Evolutionary conservation across 2,329 filamentous ascomycete genomes (phyloP).

Genomic region (Botrytis aclada): DNA sequence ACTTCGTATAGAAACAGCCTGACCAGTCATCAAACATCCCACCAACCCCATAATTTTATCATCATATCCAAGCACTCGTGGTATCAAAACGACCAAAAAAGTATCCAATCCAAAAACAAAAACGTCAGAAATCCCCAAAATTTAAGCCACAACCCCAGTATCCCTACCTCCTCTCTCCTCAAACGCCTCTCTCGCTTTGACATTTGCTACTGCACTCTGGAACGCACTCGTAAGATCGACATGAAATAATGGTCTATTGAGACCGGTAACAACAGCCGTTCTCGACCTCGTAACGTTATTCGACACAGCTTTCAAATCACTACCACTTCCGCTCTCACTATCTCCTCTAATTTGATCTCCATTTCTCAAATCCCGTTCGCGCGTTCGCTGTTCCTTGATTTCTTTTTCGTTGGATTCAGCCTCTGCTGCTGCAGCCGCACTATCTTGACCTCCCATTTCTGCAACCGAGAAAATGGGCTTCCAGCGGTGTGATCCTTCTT

Average conservation of each 20-base stretch:
- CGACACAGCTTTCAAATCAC: constrained; percentile 24
- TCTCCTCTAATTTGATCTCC: constrained; percentile 34
- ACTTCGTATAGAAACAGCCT: background rate
- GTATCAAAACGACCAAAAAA: constrained; percentile 14
- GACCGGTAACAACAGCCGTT: constrained; percentile 72
- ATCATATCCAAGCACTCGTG: constrained; percentile 11
- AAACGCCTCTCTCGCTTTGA: constrained; percentile 53
- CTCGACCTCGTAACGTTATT: constrained; percentile 41
- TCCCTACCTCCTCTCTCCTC: constrained; percentile 33
- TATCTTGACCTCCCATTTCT: constrained; percentile 71
- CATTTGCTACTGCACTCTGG: constrained; percentile 80
- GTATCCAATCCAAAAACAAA: background rate
- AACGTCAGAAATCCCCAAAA: background rate
- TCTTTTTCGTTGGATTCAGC: constrained; percentile 50
- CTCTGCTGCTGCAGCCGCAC: constrained; percentile 68
- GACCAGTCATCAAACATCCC: constrained; percentile 1
- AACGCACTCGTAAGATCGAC: constrained; percentile 86
- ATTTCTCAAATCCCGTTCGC: constrained; percentile 33
- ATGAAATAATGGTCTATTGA: constrained; percentile 90
- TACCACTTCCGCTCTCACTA: constrained; percentile 25
- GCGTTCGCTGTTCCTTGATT: constrained; percentile 29
- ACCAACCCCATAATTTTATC: background rate
- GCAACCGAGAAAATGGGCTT: constrained; percentile 94
- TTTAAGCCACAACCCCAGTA: constrained; percentile 28
- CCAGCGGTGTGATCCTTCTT: constrained; percentile 60